These are phyloP conservation scores for Phytopythium kandeliae DNA, from an alignment of 352 stramenopile genomes.

Conservation along the genomic window DNA sequence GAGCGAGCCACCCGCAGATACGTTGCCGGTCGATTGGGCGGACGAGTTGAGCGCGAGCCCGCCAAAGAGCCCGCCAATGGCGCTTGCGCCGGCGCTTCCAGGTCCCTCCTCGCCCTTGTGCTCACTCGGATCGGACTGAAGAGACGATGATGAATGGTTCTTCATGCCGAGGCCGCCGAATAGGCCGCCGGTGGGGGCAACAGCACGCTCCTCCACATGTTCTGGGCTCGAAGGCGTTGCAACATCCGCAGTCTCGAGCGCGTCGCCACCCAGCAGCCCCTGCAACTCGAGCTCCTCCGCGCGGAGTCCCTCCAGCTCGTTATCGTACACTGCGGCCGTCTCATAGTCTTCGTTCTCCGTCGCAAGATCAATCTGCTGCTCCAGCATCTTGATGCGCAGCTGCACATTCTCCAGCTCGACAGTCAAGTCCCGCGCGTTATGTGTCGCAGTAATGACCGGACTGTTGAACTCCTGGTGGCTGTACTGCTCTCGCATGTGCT, in stretches of 20 bases:
- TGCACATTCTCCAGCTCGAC: conserved; percentile 39
- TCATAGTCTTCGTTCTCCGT: conserved; percentile 74
- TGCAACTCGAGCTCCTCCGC: conserved; percentile 43
- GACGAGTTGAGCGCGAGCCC: conserved; percentile 17
- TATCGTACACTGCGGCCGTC: conserved; percentile 45
- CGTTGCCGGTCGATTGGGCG: conserved; percentile 8
- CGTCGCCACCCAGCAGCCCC: conserved; percentile 23
- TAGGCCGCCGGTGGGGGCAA: conserved; percentile 1
- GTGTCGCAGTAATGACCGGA: conserved; percentile 20
- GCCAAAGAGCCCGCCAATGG: conserved; percentile 6
- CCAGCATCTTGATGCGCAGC: conserved; percentile 44
- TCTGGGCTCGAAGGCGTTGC: not conserved
- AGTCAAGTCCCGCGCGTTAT: conserved; percentile 25
- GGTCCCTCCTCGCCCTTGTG: conserved; percentile 1
- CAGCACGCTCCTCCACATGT: not conserved
- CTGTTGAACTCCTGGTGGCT: conserved; percentile 28
- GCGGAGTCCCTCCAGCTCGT: conserved; percentile 52
- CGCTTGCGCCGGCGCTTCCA: conserved; percentile 2
- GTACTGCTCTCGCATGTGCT: conserved; percentile 17
- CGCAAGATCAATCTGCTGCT: conserved; percentile 59
- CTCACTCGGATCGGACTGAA: conserved; percentile 2
- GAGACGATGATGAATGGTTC: conserved; percentile 1
- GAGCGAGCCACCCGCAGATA: conserved; percentile 12
- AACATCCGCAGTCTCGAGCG: not conserved
- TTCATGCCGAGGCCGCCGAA: conserved; percentile 6